phyloP scores from a whole-genome alignment of 495 filamentous ascomycete species.

The Glutinoglossum americanum region DNA sequence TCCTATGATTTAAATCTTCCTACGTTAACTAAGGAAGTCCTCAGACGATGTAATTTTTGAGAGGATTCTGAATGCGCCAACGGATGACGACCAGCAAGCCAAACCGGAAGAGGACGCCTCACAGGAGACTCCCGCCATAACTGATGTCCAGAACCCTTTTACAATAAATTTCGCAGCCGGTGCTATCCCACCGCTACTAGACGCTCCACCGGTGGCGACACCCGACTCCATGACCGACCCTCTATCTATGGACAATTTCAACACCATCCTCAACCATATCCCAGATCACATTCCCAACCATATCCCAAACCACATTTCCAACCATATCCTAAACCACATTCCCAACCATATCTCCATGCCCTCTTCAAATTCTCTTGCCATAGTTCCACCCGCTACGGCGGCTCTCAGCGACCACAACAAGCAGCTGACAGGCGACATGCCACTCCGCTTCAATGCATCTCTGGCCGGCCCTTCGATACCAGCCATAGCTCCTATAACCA shows the following conservation, averaged over 20 bases:
- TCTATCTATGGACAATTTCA: neutral
- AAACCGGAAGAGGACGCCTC: neutral
- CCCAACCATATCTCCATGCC: neutral
- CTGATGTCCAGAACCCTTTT: neutral
- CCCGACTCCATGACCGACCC: neutral
- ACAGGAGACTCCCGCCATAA: neutral
- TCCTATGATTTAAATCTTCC: neutral
- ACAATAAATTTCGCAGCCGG: neutral
- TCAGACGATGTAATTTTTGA: neutral
- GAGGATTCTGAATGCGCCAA: neutral
- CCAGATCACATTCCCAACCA: neutral
- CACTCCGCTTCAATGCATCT: neutral
- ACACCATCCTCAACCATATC: neutral
- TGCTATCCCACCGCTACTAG: neutral
- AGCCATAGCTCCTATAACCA: neutral
- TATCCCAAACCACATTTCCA: neutral
- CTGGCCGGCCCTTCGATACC: neutral
- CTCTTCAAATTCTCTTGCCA: neutral
- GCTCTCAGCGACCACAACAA: neutral
- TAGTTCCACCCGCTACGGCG: neutral
- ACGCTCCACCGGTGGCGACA: neutral
- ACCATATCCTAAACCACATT: neutral
- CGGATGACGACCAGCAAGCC: neutral
- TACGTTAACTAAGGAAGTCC: neutral
- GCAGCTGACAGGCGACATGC: neutral